phyloP scores from a whole-genome alignment of 768 basidiomycete species.

The Pleurotus sapidus region DNA sequence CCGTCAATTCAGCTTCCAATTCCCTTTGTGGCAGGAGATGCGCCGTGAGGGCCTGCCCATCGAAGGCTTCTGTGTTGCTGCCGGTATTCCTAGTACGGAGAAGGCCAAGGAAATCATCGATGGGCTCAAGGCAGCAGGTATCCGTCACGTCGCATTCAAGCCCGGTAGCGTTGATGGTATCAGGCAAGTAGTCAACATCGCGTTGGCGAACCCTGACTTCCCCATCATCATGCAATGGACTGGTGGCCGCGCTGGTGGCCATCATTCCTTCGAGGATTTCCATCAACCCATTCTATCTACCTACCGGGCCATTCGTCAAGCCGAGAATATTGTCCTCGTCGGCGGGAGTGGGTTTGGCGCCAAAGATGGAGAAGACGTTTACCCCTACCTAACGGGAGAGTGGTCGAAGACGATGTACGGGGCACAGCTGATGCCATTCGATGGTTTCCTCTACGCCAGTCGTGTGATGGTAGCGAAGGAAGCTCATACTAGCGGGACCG shows the following conservation, averaged over 20 bases:
- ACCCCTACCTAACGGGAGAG: constrained; percentile 95
- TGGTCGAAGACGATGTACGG: constrained; percentile 85
- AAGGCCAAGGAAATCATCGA: constrained; percentile 96
- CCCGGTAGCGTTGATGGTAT: constrained; percentile 98
- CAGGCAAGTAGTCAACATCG: constrained; percentile 95
- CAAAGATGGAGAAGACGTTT: constrained; percentile 80
- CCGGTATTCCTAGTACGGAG: constrained; percentile 94
- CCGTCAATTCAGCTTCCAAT: constrained; percentile 94
- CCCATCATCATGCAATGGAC: constrained; percentile 99
- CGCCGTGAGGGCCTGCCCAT: constrained; percentile 91
- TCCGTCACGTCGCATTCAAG: constrained; percentile 97
- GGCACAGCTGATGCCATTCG: constrained; percentile 95
- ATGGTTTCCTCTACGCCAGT: constrained; percentile 94
- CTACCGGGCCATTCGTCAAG: constrained; percentile 86
- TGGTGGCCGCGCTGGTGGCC: constrained; percentile 96
- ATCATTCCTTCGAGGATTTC: constrained; percentile 98
- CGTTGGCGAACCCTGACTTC: constrained; percentile 90
- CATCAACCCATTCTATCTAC: constrained; percentile 93
- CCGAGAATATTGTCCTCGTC: constrained; percentile 85
- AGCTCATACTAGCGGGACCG: constrained; percentile 89
- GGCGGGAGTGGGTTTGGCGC: constrained; percentile 95
- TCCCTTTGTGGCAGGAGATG: constrained; percentile 98
- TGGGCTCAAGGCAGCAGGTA: constrained; percentile 76
- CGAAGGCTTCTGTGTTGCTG: constrained; percentile 99
- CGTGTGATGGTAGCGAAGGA: constrained; percentile 99